These are phyloP conservation scores for Graphiopsis chlorocephala DNA, from an alignment of 2,329 filamentous ascomycete species.

Conservation along the genomic window DNA sequence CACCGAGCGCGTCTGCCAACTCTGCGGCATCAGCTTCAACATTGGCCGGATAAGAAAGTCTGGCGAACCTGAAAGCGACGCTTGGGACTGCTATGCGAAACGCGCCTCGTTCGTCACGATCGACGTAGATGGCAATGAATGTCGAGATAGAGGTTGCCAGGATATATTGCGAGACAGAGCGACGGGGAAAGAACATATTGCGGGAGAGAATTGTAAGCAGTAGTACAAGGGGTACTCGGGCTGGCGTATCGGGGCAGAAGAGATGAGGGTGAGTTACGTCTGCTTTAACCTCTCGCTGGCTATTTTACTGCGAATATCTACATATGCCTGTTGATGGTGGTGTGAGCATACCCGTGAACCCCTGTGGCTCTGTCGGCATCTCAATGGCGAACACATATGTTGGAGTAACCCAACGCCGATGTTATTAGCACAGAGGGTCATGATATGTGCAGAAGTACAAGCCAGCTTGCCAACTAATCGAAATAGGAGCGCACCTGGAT, in stretches of 20 bases:
- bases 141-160: not conserved
- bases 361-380: no score
- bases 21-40: not conserved
- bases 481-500: not conserved
- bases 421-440: no score
- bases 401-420: no score
- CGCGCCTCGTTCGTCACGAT: not conserved
- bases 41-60: not conserved
- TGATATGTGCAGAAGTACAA: not conserved
- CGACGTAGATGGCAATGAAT: not conserved
- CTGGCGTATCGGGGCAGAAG: not conserved
- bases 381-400: no score
- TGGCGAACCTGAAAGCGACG: not conserved
- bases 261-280: not conserved
- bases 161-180: not conserved
- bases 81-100: not conserved
- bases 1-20: not conserved
- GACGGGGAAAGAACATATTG: not conserved
- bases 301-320: no score
- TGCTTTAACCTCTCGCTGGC: no score
- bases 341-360: no score
- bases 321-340: no score
- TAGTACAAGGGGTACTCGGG: not conserved
- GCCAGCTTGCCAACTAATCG: not conserved
- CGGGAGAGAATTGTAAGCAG: not conserved